phyloP scores from a whole-genome alignment of 177 flowering plant genomes.

The Vitis hybrid region DNA sequence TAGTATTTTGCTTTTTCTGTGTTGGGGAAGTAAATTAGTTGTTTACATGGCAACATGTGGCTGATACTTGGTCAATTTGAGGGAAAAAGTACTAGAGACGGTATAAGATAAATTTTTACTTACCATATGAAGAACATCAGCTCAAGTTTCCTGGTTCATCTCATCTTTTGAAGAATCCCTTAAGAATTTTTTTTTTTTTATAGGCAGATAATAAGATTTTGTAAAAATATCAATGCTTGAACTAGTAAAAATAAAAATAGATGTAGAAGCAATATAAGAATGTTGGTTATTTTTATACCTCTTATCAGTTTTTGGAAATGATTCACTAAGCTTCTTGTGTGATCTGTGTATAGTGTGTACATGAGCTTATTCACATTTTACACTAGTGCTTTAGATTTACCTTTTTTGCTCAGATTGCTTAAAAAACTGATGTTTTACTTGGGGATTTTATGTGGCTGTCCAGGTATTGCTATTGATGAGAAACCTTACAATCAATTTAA shows the following conservation, averaged over 20 bases:
- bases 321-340: too few relatives aligned
- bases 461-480: slow-evolving; percentile 58
- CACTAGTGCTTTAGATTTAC: neutral
- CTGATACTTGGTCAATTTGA: neutral
- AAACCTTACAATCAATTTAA: slow-evolving; percentile 49
- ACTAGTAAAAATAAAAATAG: too few relatives aligned
- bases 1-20: neutral
- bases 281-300: too few relatives aligned
- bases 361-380: neutral
- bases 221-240: too few relatives aligned
- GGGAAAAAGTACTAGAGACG: neutral
- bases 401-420: neutral
- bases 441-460: neutral
- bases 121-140: neutral
- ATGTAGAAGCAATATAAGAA: too few relatives aligned
- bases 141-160: neutral
- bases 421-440: neutral
- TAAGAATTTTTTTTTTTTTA: too few relatives aligned
- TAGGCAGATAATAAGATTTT: too few relatives aligned
- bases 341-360: neutral
- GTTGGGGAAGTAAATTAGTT: neutral
- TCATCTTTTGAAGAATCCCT: too few relatives aligned
- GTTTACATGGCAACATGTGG: neutral
- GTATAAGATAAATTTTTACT: neutral
- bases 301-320: too few relatives aligned